phyloP scores from a whole-genome alignment of 75 land plant genomes.

The Chamaecyparis obtusa region DNA sequence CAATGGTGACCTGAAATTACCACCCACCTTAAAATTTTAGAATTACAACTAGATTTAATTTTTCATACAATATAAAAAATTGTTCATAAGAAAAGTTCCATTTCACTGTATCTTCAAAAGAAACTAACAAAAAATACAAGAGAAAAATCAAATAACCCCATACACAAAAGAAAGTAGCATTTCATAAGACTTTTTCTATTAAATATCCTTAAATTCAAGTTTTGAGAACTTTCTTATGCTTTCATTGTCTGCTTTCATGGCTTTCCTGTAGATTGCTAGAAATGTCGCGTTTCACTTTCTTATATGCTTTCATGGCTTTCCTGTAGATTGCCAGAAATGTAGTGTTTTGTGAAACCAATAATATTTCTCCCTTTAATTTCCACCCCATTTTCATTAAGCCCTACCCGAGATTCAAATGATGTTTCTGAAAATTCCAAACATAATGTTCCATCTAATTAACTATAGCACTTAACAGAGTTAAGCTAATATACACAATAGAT shows the following conservation, averaged over 20 bases:
- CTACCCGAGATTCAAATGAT: not conserved
- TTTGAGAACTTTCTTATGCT: not conserved
- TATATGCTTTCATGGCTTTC: not conserved
- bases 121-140: not conserved
- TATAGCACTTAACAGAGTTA: not conserved
- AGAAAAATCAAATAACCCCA: not conserved
- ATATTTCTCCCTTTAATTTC: not conserved
- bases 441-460: not conserved
- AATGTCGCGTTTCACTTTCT: too few relatives aligned
- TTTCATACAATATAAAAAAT: not conserved
- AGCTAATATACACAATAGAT: not conserved
- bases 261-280: not conserved
- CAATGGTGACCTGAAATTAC: constrained; percentile 83
- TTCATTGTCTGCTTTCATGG: too few relatives aligned
- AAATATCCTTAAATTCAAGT: not conserved
- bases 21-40: not conserved
- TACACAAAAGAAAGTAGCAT: not conserved
- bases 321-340: not conserved
- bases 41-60: not conserved
- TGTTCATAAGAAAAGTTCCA: not conserved
- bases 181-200: not conserved
- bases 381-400: not conserved
- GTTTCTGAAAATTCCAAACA: not conserved
- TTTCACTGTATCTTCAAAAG: too few relatives aligned
- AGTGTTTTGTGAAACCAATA: not conserved